Percentiles rank a stretch among this genome's conserved stretches.
phyloP scores from a whole-genome alignment of 2,329 filamentous ascomycete genomes.

The Neonectria ditissima region DNA sequence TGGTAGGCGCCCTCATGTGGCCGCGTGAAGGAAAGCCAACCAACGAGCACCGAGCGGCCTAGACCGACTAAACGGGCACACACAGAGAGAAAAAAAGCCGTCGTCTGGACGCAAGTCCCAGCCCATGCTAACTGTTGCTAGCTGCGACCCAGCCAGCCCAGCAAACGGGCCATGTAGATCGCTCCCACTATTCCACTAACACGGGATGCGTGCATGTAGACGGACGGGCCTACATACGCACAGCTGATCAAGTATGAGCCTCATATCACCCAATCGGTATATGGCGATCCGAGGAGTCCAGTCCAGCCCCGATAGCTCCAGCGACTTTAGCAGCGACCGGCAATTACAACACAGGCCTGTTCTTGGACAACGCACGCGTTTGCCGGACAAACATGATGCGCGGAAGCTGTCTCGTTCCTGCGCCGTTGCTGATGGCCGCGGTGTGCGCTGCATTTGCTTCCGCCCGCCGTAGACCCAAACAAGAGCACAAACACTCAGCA shows the following conservation, averaged over 20 bases:
- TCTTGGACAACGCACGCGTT: neutral
- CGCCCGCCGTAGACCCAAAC: conserved; percentile 20
- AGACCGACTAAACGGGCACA: conserved; percentile 3
- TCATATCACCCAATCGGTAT: conserved; percentile 24
- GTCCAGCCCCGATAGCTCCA: conserved; percentile 5
- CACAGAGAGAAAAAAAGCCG: neutral
- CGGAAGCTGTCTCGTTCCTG: conserved; percentile 11
- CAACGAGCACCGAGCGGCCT: conserved; percentile 1
- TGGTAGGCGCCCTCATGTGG: conserved; percentile 11
- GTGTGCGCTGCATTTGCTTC: conserved; percentile 13
- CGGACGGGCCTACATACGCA: conserved; percentile 8
- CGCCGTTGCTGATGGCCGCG: conserved; percentile 24
- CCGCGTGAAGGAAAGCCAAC: conserved; percentile 25
- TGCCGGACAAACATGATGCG: neutral
- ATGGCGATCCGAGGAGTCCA: neutral
- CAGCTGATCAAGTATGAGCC: conserved; percentile 18
- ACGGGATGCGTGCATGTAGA: conserved; percentile 15
- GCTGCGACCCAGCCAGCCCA: conserved; percentile 28
- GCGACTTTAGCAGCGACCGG: neutral
- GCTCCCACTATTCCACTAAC: conserved; percentile 30
- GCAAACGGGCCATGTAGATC: conserved; percentile 39
- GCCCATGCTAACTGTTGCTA: conserved; percentile 27
- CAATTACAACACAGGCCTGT: neutral
- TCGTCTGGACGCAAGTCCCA: conserved; percentile 31
- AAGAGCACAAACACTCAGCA: conserved; percentile 15